Conservation (phyloP, 257 asterid species). For the Solanum corneliomulleri region DNA sequence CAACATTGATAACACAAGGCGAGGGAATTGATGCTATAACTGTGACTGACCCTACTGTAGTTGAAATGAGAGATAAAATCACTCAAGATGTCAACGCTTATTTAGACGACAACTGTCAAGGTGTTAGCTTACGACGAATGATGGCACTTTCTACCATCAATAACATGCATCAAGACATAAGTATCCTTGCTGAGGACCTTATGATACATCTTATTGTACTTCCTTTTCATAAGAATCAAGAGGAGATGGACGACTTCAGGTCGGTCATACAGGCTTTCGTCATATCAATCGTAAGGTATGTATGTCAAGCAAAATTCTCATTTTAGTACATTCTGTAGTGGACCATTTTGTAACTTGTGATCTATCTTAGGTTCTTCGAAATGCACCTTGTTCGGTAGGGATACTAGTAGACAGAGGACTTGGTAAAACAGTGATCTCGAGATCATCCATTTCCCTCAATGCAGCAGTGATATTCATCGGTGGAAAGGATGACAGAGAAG, state of each 20-base stretch:
- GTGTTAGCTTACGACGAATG: slow-evolving; percentile 42
- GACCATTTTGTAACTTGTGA: neutral
- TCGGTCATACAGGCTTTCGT: slow-evolving; percentile 62
- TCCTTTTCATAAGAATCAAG: slow-evolving; percentile 82
- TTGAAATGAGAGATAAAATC: slow-evolving; percentile 54
- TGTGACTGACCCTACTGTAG: slow-evolving; percentile 52
- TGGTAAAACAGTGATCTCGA: slow-evolving; percentile 37
- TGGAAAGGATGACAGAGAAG: slow-evolving; percentile 88
- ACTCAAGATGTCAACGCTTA: slow-evolving; percentile 23
- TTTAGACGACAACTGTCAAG: slow-evolving; percentile 38
- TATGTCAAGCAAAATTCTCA: neutral
- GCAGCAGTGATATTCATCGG: slow-evolving; percentile 94
- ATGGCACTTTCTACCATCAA: slow-evolving; percentile 67
- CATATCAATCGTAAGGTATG: slow-evolving; percentile 85
- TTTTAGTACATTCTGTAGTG: neutral
- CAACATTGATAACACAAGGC: slow-evolving; percentile 37
- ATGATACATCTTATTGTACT: slow-evolving; percentile 48
- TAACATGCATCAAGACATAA: slow-evolving; percentile 72
- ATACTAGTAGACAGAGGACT: slow-evolving; percentile 83
- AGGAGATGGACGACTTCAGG: slow-evolving; percentile 53
- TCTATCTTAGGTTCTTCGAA: slow-evolving; percentile 50
- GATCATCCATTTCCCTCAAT: slow-evolving; percentile 38
- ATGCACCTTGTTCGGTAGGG: slow-evolving; percentile 82
- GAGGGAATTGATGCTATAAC: slow-evolving; percentile 36
- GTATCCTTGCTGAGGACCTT: slow-evolving; percentile 71